Base-by-base conservation (phyloP, 1,284 basidiomycete genomes). In the Ceratobasidium sp. region DNA sequence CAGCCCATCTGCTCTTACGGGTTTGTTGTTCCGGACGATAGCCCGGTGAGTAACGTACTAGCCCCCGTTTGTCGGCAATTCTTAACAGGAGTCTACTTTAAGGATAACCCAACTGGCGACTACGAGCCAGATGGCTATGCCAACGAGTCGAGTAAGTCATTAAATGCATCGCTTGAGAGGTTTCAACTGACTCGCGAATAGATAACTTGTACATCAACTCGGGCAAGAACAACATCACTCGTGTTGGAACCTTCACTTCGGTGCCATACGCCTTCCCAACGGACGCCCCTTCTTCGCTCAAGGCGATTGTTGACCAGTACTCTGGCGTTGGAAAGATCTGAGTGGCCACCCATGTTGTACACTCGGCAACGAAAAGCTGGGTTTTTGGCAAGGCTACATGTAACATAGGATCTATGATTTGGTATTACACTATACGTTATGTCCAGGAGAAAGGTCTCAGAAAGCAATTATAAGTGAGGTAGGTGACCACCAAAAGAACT, bases 41-140 rank as follows among this genome's bases (percentile, higher is more conserved):
- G 66, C 66, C 66, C 66, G 24, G 66, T 69, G 22, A 58, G 66
- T 56, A 22, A 14, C 37, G 22, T 31, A n/a, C 39, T 31, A 61
- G 46, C 4, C 51, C 11, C 22, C 49, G 27, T 53, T 5, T 19
- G 37, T 64, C 39, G 16, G 16, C 8, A 4, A 24, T 31, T 5
- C 3, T 13, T 22, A 3, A 27, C 13, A 22, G 8, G 24, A 13
- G 19, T 8, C 22, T 31, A 31, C 49, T 29, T 4, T 43, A 19
- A 69, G 66, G 54, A 58, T 58, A 34, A 56, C 24, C 66, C 66
- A 41, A 46, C 37, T 22, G 66, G 66, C 9, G 66, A 69, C 43
- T 69, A 58, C 53, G 66, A 69, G 29, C 66, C 66, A n/a, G 66
- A 69, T 22, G 66, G 66, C 11, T 69, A 58, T 48, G 66, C 66